Base-by-base conservation (phyloP, 805 yeast genomes). In the Starmerella bombi region DNA sequence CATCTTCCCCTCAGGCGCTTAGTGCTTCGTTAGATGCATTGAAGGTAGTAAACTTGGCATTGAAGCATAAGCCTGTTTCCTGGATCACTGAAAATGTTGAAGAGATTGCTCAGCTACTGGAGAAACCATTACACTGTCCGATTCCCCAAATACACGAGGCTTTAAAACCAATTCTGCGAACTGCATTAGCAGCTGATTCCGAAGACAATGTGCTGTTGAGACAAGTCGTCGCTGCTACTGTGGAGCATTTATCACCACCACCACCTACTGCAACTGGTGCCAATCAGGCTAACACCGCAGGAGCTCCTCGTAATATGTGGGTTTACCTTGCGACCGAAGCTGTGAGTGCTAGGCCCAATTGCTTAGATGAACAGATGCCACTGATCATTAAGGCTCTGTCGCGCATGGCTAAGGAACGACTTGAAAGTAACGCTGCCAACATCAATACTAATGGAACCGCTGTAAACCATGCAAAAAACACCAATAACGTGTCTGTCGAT, bases 21-120 rank as follows among this genome's bases (percentile, higher is more conserved):
- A 83, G 85, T 2, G 79, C 80, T 50, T 81, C 94, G 50, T 65
- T 86, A 53, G 93, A 91, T 60, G 94, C 98, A 0, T 62, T 93
- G 37, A 94, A 84, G 57, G 96, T 91, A 0, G 66, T 91, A 34
- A 77, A 79, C 9, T 81, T 85, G 34, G 84, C 85, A 1, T 64
- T 91, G 40, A 81, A 77, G 48, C 81, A 84, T 70, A 81, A 81
- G 59, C 59, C 75, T 2, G 60, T 80, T 0, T 73, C 67, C 12
- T 91, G 96, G 96, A 78, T 91, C 39, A 62, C 80, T 32, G 71
- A 74, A 2, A 80, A 85, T 48, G 59, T 85, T 29, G 64, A 69
- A 1, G 74, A 77, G 25, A 68, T 93, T 25, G 86, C 80, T 48
- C 72, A 71, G 41, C 62, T 91, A 14, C 63, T 91, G 14, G 93